Conservation (phyloP, 768 basidiomycete species). For the Fomitopsis pulvina region DNA sequence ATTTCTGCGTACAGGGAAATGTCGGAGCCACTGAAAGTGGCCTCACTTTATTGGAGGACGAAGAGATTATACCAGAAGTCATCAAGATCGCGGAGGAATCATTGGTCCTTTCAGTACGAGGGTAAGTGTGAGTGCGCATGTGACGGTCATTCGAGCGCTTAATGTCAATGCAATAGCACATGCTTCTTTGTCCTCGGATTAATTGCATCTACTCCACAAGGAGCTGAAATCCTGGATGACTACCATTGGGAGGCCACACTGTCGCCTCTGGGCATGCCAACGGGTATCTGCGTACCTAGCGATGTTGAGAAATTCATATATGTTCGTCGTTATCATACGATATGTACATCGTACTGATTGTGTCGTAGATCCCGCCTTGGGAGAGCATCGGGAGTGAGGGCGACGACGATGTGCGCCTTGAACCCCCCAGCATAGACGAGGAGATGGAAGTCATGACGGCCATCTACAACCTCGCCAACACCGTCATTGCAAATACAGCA, state of each 20-base stretch:
- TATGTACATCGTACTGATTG: neutral
- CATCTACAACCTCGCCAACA: conserved; percentile 91
- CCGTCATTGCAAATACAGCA: conserved; percentile 91
- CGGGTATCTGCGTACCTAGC: conserved; percentile 87
- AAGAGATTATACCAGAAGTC: conserved; percentile 87
- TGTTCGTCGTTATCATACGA: conserved; percentile 36
- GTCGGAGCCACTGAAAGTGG: conserved; percentile 88
- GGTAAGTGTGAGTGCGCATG: conserved; percentile 46
- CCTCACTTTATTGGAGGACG: conserved; percentile 91
- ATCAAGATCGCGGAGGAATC: conserved; percentile 90
- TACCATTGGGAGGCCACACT: conserved; percentile 90
- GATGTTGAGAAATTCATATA: conserved; percentile 75
- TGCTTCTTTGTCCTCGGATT: conserved; percentile 95
- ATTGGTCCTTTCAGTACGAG: conserved; percentile 83
- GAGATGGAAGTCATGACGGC: conserved; percentile 85
- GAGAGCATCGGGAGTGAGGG: conserved; percentile 27
- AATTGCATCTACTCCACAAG: conserved; percentile 86
- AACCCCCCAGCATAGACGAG: conserved; percentile 57
- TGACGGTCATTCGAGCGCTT: neutral
- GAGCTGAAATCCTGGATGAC: conserved; percentile 90
- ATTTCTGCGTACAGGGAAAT: conserved; percentile 59
- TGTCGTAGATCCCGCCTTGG: conserved; percentile 66
- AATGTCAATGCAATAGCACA: conserved; percentile 49
- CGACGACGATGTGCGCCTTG: conserved; percentile 38
- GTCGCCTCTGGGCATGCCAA: conserved; percentile 79